Conservation (phyloP, 176 grass and related monocot species). For the Puccinellia tenuiflora region DNA sequence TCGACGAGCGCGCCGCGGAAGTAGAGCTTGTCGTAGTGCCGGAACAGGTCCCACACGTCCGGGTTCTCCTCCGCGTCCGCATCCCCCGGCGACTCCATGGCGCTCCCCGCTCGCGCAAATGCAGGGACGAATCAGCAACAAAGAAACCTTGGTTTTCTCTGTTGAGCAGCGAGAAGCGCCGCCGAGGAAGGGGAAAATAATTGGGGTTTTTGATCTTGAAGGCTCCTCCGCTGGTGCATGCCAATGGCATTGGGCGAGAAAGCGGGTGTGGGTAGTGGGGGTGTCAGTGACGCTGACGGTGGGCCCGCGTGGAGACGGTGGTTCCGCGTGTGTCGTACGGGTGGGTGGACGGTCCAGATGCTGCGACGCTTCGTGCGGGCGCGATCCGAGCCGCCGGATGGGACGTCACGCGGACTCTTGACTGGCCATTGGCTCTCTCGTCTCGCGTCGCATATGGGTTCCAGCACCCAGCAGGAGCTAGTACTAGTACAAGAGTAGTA, state of each 20-base stretch:
- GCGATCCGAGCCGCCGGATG: not conserved
- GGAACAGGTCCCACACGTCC: slow-evolving; percentile 48
- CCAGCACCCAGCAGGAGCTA: not conserved
- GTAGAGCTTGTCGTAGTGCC: slow-evolving; percentile 58
- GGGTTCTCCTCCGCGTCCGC: slow-evolving; percentile 32
- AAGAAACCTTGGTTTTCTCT: not conserved
- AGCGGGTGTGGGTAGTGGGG: not conserved
- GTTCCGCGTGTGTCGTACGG: not conserved
- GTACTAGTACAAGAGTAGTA: not conserved
- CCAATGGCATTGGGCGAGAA: not conserved
- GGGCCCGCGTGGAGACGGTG: not conserved
- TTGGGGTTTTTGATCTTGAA: not conserved
- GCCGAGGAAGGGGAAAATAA: not conserved
- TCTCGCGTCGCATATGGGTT: not conserved
- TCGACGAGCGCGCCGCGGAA: slow-evolving; percentile 46
- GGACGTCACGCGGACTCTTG: not conserved
- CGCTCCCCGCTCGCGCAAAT: not conserved
- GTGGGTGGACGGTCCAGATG: not conserved
- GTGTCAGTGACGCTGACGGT: not conserved
- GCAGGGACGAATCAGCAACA: not conserved
- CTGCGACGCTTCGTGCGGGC: not conserved
- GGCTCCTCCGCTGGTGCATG: not conserved
- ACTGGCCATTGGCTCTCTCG: not conserved
- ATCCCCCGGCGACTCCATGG: slow-evolving; percentile 3
- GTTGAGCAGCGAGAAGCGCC: not conserved